These are phyloP conservation scores for Aegilops bicornis DNA, from an alignment of 176 grass and related monocot species.

Conservation along the genomic window DNA sequence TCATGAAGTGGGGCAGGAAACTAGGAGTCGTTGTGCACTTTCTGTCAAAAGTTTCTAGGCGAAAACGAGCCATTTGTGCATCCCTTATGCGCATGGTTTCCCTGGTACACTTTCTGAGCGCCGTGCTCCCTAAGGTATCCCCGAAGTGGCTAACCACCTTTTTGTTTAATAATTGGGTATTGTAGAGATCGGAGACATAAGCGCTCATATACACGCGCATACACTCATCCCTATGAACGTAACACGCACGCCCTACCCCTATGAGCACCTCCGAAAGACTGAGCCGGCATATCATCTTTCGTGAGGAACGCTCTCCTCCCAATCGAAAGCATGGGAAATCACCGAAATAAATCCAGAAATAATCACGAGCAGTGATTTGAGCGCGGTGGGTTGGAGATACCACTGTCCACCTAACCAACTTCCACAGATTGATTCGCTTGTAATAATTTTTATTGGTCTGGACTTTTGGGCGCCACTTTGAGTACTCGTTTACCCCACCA, in stretches of 20 bases:
- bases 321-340: no score
- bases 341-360: no score
- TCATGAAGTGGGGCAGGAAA: background rate
- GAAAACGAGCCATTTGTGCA: background rate
- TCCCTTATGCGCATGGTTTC: background rate
- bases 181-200: background rate
- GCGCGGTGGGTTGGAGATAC: no score
- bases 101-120: background rate
- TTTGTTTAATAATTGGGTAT: background rate
- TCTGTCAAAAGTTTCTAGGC: background rate
- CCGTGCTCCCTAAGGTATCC: background rate
- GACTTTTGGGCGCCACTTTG: background rate
- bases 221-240: no score
- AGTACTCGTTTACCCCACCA: background rate
- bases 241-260: no score
- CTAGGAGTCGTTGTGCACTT: background rate
- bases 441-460: background rate
- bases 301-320: no score
- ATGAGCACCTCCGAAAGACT: no score
- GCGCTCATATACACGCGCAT: no score
- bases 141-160: background rate
- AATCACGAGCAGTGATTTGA: no score
- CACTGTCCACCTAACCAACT: no score
- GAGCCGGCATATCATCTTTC: no score
- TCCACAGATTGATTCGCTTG: background rate